These are phyloP conservation scores for Dalbergia cultrata DNA, from an alignment of 306 rosid species.

Conservation along the genomic window DNA sequence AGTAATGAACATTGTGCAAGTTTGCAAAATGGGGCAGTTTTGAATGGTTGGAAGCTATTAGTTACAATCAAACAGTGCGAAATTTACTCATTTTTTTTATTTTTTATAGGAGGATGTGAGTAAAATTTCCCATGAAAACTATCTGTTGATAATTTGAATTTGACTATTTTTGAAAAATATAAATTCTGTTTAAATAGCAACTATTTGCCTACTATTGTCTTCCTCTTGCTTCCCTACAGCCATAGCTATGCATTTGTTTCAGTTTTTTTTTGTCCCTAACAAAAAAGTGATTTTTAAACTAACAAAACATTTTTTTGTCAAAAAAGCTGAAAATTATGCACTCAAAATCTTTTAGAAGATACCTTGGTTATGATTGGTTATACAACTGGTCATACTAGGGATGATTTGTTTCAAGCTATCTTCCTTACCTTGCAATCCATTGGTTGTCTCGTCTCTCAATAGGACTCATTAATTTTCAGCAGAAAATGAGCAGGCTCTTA, in stretches of 20 bases:
- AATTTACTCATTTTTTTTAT: not conserved
- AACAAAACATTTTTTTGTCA: no score
- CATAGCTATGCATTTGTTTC: not conserved
- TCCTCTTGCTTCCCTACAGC: not conserved
- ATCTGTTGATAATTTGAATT: not conserved
- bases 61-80: no score
- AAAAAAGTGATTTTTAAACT: no score
- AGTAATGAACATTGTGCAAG: not conserved
- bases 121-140: conserved; percentile 10
- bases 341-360: not conserved
- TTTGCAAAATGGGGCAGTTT: not conserved
- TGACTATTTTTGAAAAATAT: not conserved
- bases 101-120: not conserved
- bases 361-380: not conserved
- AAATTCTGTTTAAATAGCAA: not conserved
- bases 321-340: no score
- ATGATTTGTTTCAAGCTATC: not conserved
- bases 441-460: no score
- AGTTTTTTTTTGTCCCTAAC: no score
- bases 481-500: no score
- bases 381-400: not conserved
- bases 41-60: not conserved
- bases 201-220: not conserved
- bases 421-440: not conserved
- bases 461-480: no score